Conservation (phyloP, 257 asterid species). For the Nicotiana paniculata region DNA sequence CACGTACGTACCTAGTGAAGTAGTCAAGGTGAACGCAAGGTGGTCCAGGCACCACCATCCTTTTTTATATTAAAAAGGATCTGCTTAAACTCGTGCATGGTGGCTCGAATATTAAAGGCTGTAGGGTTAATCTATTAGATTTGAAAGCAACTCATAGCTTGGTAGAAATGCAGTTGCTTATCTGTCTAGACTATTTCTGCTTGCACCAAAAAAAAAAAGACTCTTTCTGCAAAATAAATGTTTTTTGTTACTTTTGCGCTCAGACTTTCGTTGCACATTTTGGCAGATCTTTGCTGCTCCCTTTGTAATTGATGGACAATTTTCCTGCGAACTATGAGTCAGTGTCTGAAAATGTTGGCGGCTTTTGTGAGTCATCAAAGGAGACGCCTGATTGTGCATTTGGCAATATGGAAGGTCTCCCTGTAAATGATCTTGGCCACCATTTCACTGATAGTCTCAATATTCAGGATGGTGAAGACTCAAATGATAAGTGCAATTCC, state of each 20-base stretch:
- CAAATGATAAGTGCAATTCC: slow-evolving; percentile 8
- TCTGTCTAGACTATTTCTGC: no score
- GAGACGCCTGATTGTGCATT: slow-evolving; percentile 12
- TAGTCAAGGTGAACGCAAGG: no score
- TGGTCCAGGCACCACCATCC: no score
- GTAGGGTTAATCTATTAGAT: no score
- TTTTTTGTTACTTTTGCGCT: background rate
- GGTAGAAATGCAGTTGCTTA: no score
- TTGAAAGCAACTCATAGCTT: no score
- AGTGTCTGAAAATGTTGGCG: slow-evolving; percentile 18
- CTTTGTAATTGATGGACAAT: slow-evolving; percentile 31
- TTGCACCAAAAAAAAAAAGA: no score
- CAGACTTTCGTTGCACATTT: background rate
- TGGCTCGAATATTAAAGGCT: no score
- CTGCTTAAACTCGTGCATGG: no score
- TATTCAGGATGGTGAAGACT: slow-evolving; percentile 12
- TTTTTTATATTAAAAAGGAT: no score
- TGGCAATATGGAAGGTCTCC: slow-evolving; percentile 7
- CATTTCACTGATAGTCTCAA: slow-evolving; percentile 24
- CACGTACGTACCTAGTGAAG: no score
- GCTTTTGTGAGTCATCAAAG: slow-evolving; percentile 12
- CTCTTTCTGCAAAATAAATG: no score
- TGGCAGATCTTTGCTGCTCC: slow-evolving; percentile 15
- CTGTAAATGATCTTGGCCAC: slow-evolving; percentile 23
- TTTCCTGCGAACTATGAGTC: slow-evolving; percentile 10